Evolutionary conservation across 768 basidiomycete species (phyloP).

Genomic region (Harrya chromipes): DNA sequence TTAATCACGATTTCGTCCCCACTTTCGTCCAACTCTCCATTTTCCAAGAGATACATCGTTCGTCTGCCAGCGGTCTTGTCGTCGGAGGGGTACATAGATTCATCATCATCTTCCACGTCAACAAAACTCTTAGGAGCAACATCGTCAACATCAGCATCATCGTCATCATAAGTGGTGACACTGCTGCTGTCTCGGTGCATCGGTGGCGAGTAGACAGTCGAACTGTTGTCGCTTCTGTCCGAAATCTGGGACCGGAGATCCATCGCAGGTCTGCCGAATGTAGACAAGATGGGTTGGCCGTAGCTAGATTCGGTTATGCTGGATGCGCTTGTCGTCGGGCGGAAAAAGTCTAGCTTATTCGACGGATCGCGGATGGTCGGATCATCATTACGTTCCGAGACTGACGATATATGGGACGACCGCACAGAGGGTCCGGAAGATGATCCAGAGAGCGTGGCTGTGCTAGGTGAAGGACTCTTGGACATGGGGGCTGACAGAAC

Average conservation of each 20-base stretch:
- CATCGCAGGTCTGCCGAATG: not conserved
- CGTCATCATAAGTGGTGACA: conserved; percentile 19
- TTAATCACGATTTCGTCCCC: conserved; percentile 19
- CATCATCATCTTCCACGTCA: conserved; percentile 28
- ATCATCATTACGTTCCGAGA: conserved; percentile 17
- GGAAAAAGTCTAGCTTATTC: conserved; percentile 9
- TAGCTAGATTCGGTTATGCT: conserved; percentile 19
- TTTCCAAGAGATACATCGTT: conserved; percentile 33
- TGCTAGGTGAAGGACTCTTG: conserved; percentile 20
- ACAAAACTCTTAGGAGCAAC: conserved; percentile 4
- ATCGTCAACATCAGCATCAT: conserved; percentile 22
- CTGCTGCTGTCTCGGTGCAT: conserved; percentile 19
- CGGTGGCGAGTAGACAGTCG: conserved; percentile 15
- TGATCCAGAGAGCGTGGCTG: conserved; percentile 25
- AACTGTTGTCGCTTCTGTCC: conserved; percentile 15
- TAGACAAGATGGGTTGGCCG: conserved; percentile 12
- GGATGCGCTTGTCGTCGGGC: conserved; percentile 23
- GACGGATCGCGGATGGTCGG: conserved; percentile 8
- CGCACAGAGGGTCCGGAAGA: conserved; percentile 29
- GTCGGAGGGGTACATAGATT: conserved; percentile 28
- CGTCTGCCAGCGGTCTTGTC: conserved; percentile 34
- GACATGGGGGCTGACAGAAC: conserved; percentile 6
- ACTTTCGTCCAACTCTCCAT: conserved; percentile 23
- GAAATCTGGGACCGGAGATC: conserved; percentile 19
- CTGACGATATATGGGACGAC: conserved; percentile 21